Base-by-base conservation (phyloP, 2,329 filamentous ascomycete genomes). In the Elsinoe perseae region DNA sequence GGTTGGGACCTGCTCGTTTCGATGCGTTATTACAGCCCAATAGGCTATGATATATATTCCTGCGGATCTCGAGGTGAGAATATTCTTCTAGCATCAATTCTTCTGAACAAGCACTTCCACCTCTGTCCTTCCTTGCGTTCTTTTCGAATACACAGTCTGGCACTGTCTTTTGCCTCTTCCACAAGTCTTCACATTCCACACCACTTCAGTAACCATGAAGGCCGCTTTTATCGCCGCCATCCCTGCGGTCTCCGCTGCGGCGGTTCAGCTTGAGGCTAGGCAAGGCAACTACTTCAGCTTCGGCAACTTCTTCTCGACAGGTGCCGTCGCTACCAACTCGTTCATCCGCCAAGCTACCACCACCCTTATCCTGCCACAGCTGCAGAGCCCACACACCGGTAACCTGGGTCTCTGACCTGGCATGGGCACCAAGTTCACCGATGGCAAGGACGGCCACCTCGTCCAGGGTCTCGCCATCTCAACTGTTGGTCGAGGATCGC, bases 381-480 rank as follows among this genome's bases (percentile, higher is more conserved):
- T 62, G 1, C 73, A 74, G 1, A 68, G 62, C 32, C 66, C 68
- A 30, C 68, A 66, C 44, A 64, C 64, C 5, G 72, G 72, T 25
- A 67, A 69, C 56, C 60, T 70, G 18, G 73, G 72, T 4, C 66
- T 77, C 18, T 77, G 74, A 75, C 71, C 75, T n/a, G 74, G 75
- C 10, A 76, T 76, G 73, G 74, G 73, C 4, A 77, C 73, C 4
- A 48, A 48, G 43, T 48, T 48, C 43, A 48, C 43, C 9, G 20
- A 20, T 30, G 42, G 54, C 34, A 36, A 30, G 27, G 54, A 56
- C 32, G 54, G 54, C 23, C 54, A 56, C 32, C 54, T 56, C 23
- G 54, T 56, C 25, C 54, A 56, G 32, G 54, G 54, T 36, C 54
- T 56, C 32, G 54, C 54, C 42, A 56, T 56, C 40, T 56, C 54